These are phyloP conservation scores for Calendula officinalis DNA, from an alignment of 129 eudicot species.

Conservation along the genomic window DNA sequence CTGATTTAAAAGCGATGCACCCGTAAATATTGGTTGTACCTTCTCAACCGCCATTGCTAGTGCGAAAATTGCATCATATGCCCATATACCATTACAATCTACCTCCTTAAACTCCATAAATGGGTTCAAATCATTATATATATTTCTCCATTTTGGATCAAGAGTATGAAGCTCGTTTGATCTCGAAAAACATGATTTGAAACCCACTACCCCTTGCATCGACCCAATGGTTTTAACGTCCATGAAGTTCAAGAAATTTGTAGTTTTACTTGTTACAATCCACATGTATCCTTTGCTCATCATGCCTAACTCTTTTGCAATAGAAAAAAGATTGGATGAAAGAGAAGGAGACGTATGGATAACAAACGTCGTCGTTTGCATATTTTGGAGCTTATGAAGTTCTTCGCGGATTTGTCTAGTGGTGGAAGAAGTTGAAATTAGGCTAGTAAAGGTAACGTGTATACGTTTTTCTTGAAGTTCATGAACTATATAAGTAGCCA, in stretches of 20 bases:
- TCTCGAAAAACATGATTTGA: constrained; percentile 40
- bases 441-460: constrained; percentile 19
- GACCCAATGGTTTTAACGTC: constrained; percentile 22
- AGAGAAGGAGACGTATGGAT: constrained; percentile 40
- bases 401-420: constrained; percentile 29
- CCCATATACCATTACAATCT: constrained; percentile 37
- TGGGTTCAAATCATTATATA: background rate
- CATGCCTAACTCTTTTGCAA: constrained; percentile 37
- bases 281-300: constrained; percentile 52
- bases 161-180: constrained; percentile 30
- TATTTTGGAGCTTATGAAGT: constrained; percentile 30
- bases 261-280: constrained; percentile 41
- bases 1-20: constrained; percentile 24
- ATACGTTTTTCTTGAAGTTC: constrained; percentile 26
- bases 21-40: background rate
- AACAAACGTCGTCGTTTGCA: constrained; percentile 28
- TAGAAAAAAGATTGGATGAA: constrained; percentile 27
- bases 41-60: constrained; percentile 47
- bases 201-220: constrained; percentile 49
- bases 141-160: constrained; percentile 32
- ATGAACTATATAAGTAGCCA: constrained; percentile 11
- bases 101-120: constrained; percentile 19
- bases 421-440: constrained; percentile 27
- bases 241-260: constrained; percentile 17
- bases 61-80: constrained; percentile 53